These are phyloP conservation scores for Tetrapyrgos nigripes DNA, from an alignment of 1,284 basidiomycete species.

Conservation along the genomic window DNA sequence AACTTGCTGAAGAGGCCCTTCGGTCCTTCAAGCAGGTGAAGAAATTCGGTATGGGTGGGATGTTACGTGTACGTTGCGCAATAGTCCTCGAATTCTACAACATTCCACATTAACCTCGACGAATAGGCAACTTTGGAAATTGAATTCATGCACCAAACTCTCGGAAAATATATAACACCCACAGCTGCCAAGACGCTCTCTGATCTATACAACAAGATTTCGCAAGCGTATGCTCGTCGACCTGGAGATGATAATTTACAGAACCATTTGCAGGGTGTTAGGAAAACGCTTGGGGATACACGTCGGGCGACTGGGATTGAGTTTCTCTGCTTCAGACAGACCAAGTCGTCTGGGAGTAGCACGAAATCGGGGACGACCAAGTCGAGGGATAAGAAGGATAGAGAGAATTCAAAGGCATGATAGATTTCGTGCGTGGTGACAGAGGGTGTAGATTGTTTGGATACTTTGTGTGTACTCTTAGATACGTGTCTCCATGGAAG, in stretches of 20 bases:
- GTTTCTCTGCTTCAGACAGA: constrained; percentile 88
- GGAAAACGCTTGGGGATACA: constrained; percentile 87
- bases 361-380: constrained; percentile 3
- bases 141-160: constrained; percentile 97
- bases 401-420: no score
- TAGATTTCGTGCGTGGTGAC: no score
- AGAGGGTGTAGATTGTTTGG: no score
- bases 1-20: constrained; percentile 83
- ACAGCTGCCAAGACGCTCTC: constrained; percentile 84
- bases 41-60: constrained; percentile 96
- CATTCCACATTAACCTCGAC: not conserved
- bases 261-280: constrained; percentile 89
- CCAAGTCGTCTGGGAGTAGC: constrained; percentile 51
- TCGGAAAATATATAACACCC: constrained; percentile 87
- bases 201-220: constrained; percentile 94
- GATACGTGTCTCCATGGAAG: no score
- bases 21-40: constrained; percentile 87
- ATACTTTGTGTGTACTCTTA: no score
- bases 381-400: constrained; percentile 5
- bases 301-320: constrained; percentile 92
- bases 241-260: constrained; percentile 85
- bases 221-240: constrained; percentile 85
- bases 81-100: constrained; percentile 2
- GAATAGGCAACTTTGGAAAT: constrained; percentile 95
- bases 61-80: constrained; percentile 88